Evolutionary conservation across 768 basidiomycete genomes (phyloP).

Genomic region (Amanita pallidorosea): DNA sequence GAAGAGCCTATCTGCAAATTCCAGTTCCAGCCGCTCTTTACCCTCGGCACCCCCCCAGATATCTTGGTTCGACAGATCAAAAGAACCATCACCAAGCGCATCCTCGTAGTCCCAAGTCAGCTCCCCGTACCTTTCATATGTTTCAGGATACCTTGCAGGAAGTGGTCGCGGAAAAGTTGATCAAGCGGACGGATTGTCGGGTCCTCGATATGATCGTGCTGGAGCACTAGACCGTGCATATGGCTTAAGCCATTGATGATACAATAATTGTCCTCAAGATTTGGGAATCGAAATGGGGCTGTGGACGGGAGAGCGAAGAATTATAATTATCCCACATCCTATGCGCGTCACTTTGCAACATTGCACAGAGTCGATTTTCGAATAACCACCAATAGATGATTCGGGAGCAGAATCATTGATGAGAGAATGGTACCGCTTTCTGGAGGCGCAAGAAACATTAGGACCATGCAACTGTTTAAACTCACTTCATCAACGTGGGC

Average conservation of each 20-base stretch:
- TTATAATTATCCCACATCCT: background rate
- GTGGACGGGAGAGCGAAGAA: too few relatives aligned
- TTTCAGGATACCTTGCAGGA: slow-evolving; percentile 7
- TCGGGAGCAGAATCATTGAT: background rate
- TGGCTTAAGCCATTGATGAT: too few relatives aligned
- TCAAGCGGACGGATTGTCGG: slow-evolving; percentile 6
- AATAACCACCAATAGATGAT: background rate
- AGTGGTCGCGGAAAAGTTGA: slow-evolving; percentile 8
- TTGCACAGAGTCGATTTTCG: background rate
- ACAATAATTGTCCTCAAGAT: too few relatives aligned
- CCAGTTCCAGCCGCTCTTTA: slow-evolving; percentile 7
- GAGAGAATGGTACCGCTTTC: background rate
- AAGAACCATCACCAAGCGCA: slow-evolving; percentile 4
- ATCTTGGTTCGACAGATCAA: slow-evolving; percentile 5
- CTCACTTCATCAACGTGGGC: too few relatives aligned
- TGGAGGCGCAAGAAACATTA: background rate
- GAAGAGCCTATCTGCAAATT: background rate
- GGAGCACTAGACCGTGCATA: background rate
- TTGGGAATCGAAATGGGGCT: too few relatives aligned
- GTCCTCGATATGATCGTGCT: slow-evolving; percentile 8
- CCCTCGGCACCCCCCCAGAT: slow-evolving; percentile 6
- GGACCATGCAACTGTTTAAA: too few relatives aligned
- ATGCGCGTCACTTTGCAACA: background rate
- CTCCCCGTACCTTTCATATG: slow-evolving; percentile 5
- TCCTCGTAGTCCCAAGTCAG: slow-evolving; percentile 7